Evolutionary conservation across 805 yeast species (phyloP), one percentile per base, ranked within the genome.

Genomic region (Suhomyces emberorum): DNA sequence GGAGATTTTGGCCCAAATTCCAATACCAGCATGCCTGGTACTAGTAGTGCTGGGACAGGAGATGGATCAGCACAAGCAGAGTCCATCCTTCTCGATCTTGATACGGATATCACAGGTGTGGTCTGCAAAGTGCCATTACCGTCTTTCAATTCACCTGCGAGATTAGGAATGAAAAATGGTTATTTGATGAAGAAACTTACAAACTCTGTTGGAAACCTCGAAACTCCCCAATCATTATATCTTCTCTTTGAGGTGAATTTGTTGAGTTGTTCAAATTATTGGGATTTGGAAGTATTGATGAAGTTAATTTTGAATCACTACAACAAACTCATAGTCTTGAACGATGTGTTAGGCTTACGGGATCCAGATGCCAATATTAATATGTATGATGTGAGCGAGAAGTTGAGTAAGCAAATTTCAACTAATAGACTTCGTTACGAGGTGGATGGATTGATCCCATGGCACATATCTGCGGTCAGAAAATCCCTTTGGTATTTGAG

Each of bases 101-200:
- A 69, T 7, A 69, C 72, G 22, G 76, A 74, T 30, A 63, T 79
- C 1, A 71, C 71, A 41, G 88, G 83, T 0, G 50, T 80, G 1
- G 63, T 83, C 2, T 74, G 86, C 4, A 74, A 72, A 20, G 66
- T 72, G 15, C 74, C 88, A 0, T 72, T 80, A 28, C 85, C 89
- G 2, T 61, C 85, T 14, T 74, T 84, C 26, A 82, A 80, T 47
- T 81, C 86, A 14, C 83, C 85, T 7, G 78, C 80, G 15, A 65
- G 89, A 34, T 65, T 81, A 35, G 83, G 89, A 2, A 74, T 83
- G 49, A 77, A 78, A 43, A 77, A 86, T 1, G 93, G 93, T 0
- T 83, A 79, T 41, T 55, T 85, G 36, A 49, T 81, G 6, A 79
- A 74, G 39, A 68, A 68, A 22, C 35, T 54, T 9, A 53, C 38